Percentiles rank a stretch among this genome's conserved stretches.
These are phyloP conservation scores for Ophiostoma australiae DNA, from an alignment of 2,329 filamentous ascomycete genomes.

Conservation along the genomic window DNA sequence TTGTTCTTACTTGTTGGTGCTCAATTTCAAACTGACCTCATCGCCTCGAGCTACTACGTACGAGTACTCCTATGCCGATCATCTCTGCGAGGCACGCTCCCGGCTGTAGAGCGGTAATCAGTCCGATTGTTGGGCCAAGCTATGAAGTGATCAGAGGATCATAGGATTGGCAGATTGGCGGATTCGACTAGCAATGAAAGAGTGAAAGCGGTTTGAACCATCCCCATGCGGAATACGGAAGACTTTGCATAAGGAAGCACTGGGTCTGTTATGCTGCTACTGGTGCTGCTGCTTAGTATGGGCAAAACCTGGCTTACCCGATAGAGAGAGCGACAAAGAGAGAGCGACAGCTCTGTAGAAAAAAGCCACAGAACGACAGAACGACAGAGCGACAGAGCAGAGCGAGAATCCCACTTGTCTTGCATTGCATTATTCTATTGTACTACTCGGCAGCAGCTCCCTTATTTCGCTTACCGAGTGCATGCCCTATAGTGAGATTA, in stretches of 20 bases:
- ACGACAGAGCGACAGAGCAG: too few species aligned
- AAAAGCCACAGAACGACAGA: too few species aligned
- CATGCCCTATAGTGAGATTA: too few species aligned
- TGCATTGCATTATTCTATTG: too few species aligned
- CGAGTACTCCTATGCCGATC: background rate
- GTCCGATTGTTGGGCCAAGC: background rate
- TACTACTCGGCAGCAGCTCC: too few species aligned
- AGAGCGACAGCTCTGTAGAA: background rate
- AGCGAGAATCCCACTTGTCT: background rate
- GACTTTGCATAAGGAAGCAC: too few species aligned
- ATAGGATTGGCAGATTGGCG: too few species aligned
- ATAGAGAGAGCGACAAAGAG: background rate
- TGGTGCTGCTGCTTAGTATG: background rate
- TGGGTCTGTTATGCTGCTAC: background rate
- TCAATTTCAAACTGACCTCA: too few species aligned
- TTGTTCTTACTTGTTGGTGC: background rate
- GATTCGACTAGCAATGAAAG: too few species aligned
- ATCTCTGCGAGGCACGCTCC: background rate
- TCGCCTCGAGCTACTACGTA: background rate
- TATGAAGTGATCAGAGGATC: too few species aligned
- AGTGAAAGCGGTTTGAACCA: background rate
- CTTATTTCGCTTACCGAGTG: too few species aligned
- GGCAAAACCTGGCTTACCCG: background rate
- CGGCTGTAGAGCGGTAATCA: background rate
- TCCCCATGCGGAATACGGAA: background rate